Evolutionary conservation across 2,329 filamentous ascomycete genomes (phyloP).

Genomic region (Colletotrichum noveboracense): DNA sequence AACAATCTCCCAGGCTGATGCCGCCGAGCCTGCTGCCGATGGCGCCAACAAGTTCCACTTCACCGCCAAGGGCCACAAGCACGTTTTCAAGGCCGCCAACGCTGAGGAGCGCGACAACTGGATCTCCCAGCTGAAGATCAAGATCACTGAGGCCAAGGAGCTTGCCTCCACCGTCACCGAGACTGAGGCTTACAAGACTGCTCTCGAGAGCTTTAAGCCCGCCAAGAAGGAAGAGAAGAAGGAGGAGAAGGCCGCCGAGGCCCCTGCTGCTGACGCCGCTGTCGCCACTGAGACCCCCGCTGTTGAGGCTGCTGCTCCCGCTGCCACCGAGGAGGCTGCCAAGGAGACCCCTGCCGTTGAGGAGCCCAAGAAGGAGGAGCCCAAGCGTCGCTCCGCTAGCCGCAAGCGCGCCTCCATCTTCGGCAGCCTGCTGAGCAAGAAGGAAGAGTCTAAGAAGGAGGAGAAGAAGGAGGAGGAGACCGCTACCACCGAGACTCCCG

Average conservation of each 20-base stretch:
- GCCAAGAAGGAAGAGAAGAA: slow-evolving; percentile 47
- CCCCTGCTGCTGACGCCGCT: slow-evolving; percentile 41
- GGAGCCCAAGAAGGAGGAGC: slow-evolving; percentile 58
- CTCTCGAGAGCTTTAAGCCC: slow-evolving; percentile 73
- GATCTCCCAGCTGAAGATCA: slow-evolving; percentile 82
- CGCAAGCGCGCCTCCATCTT: slow-evolving; percentile 72
- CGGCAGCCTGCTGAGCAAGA: slow-evolving; percentile 61
- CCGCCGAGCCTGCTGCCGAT: slow-evolving; percentile 75
- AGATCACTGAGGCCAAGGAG: slow-evolving; percentile 85
- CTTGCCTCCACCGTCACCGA: slow-evolving; percentile 74
- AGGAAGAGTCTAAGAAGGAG: slow-evolving; percentile 52
- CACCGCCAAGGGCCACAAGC: slow-evolving; percentile 86
- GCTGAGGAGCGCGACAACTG: slow-evolving; percentile 88
- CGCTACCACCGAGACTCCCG: slow-evolving; percentile 35
- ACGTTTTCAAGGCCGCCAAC: slow-evolving; percentile 84
- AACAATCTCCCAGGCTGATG: slow-evolving; percentile 53
- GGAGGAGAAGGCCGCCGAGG: slow-evolving; percentile 49
- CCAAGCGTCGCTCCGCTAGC: slow-evolving; percentile 68
- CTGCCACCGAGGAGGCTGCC: slow-evolving; percentile 32
- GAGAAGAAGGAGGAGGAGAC: slow-evolving; percentile 45
- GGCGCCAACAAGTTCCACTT: slow-evolving; percentile 85
- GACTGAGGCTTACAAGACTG: slow-evolving; percentile 88
- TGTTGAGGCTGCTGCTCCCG: slow-evolving; percentile 30
- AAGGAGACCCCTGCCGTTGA: slow-evolving; percentile 38
- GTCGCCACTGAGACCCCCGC: slow-evolving; percentile 34